A percentile compares a stretch with the other conserved stretches of the same genome.
These are phyloP conservation scores for Monotropa hypopitys DNA, from an alignment of 179 eudicot genomes.

Conservation along the genomic window DNA sequence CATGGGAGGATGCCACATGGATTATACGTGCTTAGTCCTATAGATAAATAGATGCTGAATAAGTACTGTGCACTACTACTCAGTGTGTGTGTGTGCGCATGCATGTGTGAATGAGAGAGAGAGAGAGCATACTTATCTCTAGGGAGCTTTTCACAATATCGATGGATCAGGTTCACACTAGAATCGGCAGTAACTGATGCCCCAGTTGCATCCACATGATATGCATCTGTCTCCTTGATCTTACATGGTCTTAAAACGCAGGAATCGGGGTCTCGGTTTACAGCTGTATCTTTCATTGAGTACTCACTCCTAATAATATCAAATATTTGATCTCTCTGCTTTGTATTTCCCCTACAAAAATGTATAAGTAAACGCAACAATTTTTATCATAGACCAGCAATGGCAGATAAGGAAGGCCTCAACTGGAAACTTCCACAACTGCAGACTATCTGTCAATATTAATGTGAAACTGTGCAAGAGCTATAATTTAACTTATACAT, in stretches of 20 bases:
- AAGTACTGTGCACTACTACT: neutral
- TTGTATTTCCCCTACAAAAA: conserved; percentile 41
- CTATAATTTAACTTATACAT: neutral
- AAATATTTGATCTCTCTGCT: conserved; percentile 37
- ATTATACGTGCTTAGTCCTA: neutral
- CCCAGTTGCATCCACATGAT: conserved; percentile 32
- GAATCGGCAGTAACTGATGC: conserved; percentile 37
- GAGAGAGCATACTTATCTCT: conserved; percentile 27
- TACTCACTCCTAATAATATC: conserved; percentile 30
- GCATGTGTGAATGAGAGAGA: neutral
- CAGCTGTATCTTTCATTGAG: conserved; percentile 29
- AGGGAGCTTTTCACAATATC: conserved; percentile 42
- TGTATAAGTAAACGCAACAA: neutral
- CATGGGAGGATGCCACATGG: neutral
- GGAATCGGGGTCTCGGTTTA: conserved; percentile 26
- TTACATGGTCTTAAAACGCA: conserved; percentile 18
- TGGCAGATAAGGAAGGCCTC: neutral
- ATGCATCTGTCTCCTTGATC: conserved; percentile 18
- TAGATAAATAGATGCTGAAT: neutral
- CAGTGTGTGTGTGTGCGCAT: no score
- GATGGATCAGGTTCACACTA: conserved; percentile 31
- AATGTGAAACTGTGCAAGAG: neutral
- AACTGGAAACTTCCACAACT: neutral
- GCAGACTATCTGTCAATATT: neutral
- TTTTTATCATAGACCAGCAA: neutral